Base-by-base conservation (phyloP, 768 basidiomycete genomes). In the Hygrocybe coccinea region DNA sequence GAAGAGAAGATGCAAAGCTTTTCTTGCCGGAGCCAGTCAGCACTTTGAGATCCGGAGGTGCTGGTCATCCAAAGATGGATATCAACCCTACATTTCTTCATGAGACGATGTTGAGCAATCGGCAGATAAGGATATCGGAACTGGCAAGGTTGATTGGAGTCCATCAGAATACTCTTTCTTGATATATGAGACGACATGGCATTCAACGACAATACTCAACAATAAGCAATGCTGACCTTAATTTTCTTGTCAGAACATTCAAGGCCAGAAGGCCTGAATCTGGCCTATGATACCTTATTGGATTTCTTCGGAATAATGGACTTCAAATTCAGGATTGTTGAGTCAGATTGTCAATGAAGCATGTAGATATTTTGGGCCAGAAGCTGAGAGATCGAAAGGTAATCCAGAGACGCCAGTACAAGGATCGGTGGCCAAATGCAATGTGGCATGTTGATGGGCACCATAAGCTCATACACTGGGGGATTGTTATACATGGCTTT, bases 371-470 rank as follows among this genome's bases (percentile, higher is more conserved):
- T 11, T 35, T 72, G 1, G 66, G 69, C 0, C 58, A 62, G 15
- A 49, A 43, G 9, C 47, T 71, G 1, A 58, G 60, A 0, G 45
- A 61, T 6, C 64, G 56, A 2, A 50, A 29, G n/a, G 46, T 56
- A 2, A 65, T 69, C 9, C 43, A 60, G 8, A 43, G 61, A 5
- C 50, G 58, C 1, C 51, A 61, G 43, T 72, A 64, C 33, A 21
- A 33, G 1, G 56, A 60, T 2, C 2, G 57, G 8, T 55, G 63
- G 1, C 68, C 71, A 21, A 69, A 68, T 56, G 51, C 56, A 9
- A 25, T 70, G 0, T 73, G 71, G 71, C 71, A 73, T 54, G 17
- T 66, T 50, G 71, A 72, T 60, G 65, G 70, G 3, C 69, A 74
- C 48, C 72, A 74, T 56, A 73, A 70, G 43, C 59, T 74, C 0